These are phyloP conservation scores for Hippophae tibetana DNA, from an alignment of 306 rosid genomes.

Conservation along the genomic window DNA sequence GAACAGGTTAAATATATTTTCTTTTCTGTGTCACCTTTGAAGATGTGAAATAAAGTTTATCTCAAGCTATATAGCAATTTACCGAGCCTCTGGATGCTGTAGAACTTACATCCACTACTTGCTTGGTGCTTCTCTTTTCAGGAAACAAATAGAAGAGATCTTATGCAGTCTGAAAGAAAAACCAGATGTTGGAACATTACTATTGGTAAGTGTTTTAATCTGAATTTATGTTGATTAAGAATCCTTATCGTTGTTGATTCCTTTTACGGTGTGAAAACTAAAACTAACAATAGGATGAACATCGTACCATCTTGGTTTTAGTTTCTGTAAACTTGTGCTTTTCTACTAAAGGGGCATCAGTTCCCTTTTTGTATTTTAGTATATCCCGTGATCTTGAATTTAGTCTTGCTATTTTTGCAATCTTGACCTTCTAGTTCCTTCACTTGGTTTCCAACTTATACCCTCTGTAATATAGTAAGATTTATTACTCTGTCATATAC, in stretches of 20 bases:
- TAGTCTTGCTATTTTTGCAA: background rate
- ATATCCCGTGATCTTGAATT: background rate
- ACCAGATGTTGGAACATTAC: slow-evolving; percentile 88
- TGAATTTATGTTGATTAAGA: slow-evolving; percentile 5
- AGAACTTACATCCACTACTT: background rate
- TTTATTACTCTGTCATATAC: background rate
- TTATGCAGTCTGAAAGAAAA: slow-evolving; percentile 72
- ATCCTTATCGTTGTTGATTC: background rate
- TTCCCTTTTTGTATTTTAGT: background rate
- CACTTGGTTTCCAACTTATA: background rate
- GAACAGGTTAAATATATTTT: background rate
- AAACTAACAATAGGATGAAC: slow-evolving; percentile 1
- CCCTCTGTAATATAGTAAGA: background rate
- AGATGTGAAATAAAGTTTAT: background rate
- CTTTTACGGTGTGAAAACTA: slow-evolving; percentile 7
- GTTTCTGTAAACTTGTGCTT: background rate
- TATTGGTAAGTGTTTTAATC: slow-evolving; percentile 51
- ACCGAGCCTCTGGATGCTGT: background rate
- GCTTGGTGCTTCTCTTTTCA: slow-evolving; percentile 38
- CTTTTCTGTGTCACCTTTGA: background rate
- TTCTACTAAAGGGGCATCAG: background rate
- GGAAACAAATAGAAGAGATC: slow-evolving; percentile 97
- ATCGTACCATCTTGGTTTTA: background rate
- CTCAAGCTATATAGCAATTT: background rate
- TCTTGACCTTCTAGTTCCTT: background rate